Evolutionary conservation across 2,329 filamentous ascomycete species (phyloP).

Genomic region (Drechslerella coelobrocha): DNA sequence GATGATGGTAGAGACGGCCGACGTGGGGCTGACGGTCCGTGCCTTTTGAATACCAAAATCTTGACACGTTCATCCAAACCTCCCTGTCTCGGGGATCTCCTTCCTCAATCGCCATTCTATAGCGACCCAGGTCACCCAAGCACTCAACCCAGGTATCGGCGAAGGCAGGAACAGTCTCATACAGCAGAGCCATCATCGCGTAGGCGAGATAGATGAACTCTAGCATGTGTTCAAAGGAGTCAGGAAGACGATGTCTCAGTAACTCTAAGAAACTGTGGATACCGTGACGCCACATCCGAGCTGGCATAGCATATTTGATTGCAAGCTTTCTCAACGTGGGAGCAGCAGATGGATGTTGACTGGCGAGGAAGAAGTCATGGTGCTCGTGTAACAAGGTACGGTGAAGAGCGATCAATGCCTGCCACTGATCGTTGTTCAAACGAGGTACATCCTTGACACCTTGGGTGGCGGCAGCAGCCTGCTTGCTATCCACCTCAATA

Average conservation of each 20-base stretch:
- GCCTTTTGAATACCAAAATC: constrained; percentile 84
- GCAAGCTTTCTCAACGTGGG: constrained; percentile 72
- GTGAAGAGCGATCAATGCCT: constrained; percentile 81
- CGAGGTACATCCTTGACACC: constrained; percentile 53
- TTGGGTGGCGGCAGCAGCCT: constrained; percentile 61
- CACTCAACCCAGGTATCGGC: constrained; percentile 94
- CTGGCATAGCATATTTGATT: constrained; percentile 87
- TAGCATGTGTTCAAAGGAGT: constrained; percentile 84
- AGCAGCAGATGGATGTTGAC: constrained; percentile 81
- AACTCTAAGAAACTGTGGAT: constrained; percentile 86
- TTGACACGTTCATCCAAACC: constrained; percentile 79
- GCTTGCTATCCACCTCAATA: constrained; percentile 77
- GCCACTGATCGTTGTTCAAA: constrained; percentile 75
- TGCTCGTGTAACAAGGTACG: constrained; percentile 81
- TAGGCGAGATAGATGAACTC: constrained; percentile 89
- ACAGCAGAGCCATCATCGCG: constrained; percentile 83
- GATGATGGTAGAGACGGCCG: constrained; percentile 84
- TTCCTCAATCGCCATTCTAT: constrained; percentile 87
- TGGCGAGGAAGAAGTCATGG: constrained; percentile 84
- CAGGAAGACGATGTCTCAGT: constrained; percentile 74
- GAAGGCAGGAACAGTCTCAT: constrained; percentile 83
- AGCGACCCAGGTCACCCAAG: constrained; percentile 78
- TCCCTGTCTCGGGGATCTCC: constrained; percentile 76
- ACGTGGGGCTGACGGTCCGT: constrained; percentile 76
- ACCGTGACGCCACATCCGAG: constrained; percentile 90